Base-by-base conservation (phyloP, 352 stramenopile species). In the Pythium biforme region DNA sequence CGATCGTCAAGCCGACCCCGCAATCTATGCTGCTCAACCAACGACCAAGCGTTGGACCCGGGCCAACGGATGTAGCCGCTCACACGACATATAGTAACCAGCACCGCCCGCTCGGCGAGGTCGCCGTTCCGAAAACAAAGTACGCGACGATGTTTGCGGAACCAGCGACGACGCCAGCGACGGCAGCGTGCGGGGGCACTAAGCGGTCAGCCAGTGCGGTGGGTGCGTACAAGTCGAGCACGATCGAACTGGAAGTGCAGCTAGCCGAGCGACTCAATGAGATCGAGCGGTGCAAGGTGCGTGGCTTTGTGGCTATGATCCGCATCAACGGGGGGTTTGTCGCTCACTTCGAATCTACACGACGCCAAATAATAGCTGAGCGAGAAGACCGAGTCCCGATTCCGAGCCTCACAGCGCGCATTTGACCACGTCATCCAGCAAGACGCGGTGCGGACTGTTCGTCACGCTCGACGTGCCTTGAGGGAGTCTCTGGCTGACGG, bases 221-320 rank as follows among this genome's bases (percentile, higher is more conserved):
- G 17, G 64, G 71, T 19, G 71, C 74, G 19, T 88, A 75, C 73
- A 86, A 79, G 50, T 79, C 77, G 10, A 73, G 43, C 14, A 74
- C 66, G 1, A 69, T 85, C 14, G 71, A 85, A 31, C 70, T 92
- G 1, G 83, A 92, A 63, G 70, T 89, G 20, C 79, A 90, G 50
- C 61, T 92, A 23, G 72, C 75, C 8, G 77, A 89, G 52, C 73
- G 77, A 0, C 60, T 92, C 23, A 82, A 88, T 51, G 80, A 88
- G 39, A 86, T 92, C 48, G 80, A 88, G 14, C 69, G 77, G 12
- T 86, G 75, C 47, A 86, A 86, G 45, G 81, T 88, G 56, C 19
- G 64, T 48, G 5, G 37, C 4, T 22, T n/a, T n/a, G n/a, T n/a
- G n/a, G n/a, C n/a, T n/a, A n/a, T n/a, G n/a, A n/a, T n/a, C n/a